Evolutionary conservation across 345 rosid genomes (phyloP), one percentile per base, ranked within the genome.

Genomic region (Populus alba): DNA sequence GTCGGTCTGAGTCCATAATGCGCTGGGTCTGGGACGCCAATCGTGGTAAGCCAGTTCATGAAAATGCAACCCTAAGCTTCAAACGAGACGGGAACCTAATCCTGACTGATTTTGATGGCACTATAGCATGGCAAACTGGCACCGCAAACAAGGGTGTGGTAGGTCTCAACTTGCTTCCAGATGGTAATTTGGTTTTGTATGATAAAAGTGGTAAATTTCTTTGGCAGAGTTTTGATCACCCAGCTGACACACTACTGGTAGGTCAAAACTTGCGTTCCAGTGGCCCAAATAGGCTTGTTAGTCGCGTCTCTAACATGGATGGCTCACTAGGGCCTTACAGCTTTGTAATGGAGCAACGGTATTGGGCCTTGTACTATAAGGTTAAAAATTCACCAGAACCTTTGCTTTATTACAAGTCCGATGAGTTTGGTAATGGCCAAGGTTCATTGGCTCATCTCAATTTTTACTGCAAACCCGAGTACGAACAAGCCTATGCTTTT

Each of bases 281-380:
- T 8, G 84, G 79, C 1, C 69, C 62, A 1, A 75, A 81, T 33
- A 87, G 81, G 76, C 90, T 87, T 18, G 85, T 88, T 22, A 89
- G 92, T 73, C 87, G 88, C 22, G 81, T 78, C 11, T 84, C 89
- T 0, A 75, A 20, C 0, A 3, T 20, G 10, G 76, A 65, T 51
- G 83, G 86, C 75, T 62, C 79, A 0, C 66, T 77, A 12, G 87
- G 90, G 23, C 57, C 84, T 62, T 87, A 88, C 35, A 87, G 82
- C 76, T 80, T 90, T 2, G 81, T 77, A 5, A 41, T 89, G 87
- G 88, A 87, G 79, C 63, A 82, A 73, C 57, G 81, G 49, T 68
- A 9, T 57, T 87, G 72, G 59, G 79, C 83, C 38, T 33, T 84
- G 66, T 81, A 86, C 65, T 85, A 79, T 74, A 83, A 81, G 31